Conservation (phyloP, 2,329 filamentous ascomycete species). For the Colletotrichum noveboracense region DNA sequence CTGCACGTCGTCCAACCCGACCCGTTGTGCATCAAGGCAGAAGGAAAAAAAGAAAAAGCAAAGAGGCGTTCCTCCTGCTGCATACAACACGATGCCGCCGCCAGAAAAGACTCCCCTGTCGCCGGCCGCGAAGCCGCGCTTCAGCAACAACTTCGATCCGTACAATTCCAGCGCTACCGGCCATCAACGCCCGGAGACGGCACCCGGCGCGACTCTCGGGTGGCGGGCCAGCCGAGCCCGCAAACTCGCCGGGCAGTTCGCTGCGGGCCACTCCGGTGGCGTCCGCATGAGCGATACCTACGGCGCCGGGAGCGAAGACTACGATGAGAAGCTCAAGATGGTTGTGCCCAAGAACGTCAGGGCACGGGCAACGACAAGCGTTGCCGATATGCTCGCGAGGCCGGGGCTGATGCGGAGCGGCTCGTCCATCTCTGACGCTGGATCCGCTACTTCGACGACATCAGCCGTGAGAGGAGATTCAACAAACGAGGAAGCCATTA, state of each 20-base stretch:
- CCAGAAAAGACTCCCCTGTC: conserved; percentile 20
- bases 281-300: conserved; percentile 68
- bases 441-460: background rate
- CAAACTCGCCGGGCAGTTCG: conserved; percentile 76
- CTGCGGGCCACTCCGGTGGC: conserved; percentile 60
- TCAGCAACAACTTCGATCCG: conserved; percentile 61
- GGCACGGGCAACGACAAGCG: conserved; percentile 46
- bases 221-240: conserved; percentile 75
- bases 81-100: background rate
- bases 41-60: background rate
- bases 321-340: conserved; percentile 48
- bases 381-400: conserved; percentile 58
- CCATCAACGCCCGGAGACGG: conserved; percentile 78
- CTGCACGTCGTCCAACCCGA: background rate
- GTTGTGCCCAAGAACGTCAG: conserved; percentile 48
- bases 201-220: conserved; percentile 58
- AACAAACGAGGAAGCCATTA: conserved; percentile 30
- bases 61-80: background rate
- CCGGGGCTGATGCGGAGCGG: conserved; percentile 47
- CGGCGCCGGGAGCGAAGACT: conserved; percentile 66
- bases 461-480: background rate
- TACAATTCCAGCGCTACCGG: conserved; percentile 79
- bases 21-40: background rate
- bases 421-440: conserved; percentile 3
- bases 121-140: conserved; percentile 45